A percentile compares a stretch with the other conserved stretches of the same genome.
Evolutionary conservation across 2,329 filamentous ascomycete genomes (phyloP).

Genomic region (Fusarium xyrophilum): DNA sequence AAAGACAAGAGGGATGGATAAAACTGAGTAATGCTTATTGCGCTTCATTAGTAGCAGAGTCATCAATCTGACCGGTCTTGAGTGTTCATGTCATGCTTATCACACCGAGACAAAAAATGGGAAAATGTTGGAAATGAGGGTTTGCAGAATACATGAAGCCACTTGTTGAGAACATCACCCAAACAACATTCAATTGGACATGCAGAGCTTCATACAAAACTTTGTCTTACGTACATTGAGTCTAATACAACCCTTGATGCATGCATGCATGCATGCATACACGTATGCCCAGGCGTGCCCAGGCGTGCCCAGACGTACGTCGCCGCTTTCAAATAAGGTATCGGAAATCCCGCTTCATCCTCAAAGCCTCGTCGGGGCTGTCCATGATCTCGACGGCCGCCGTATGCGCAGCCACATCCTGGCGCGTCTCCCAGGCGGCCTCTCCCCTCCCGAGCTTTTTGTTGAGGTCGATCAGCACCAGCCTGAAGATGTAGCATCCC

Average conservation of each 20-base stretch:
- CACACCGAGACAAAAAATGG: not conserved
- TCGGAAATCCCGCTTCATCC: constrained; percentile 56
- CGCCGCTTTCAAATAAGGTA: constrained; percentile 50
- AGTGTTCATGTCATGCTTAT: constrained; percentile 14
- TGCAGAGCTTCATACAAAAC: not conserved
- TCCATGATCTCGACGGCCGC: constrained; percentile 49
- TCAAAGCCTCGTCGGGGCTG: constrained; percentile 53
- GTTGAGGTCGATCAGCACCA: constrained; percentile 56
- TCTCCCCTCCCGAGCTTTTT: constrained; percentile 55
- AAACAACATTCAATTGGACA: not conserved
- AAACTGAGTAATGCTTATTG: constrained; percentile 16
- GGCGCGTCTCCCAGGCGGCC: constrained; percentile 47
- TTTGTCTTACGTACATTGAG: not conserved
- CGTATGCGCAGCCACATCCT: constrained; percentile 51
- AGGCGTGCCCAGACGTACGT: not conserved
- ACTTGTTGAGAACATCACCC: constrained; percentile 6
- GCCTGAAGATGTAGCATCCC: constrained; percentile 58
- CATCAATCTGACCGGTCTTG: not conserved
- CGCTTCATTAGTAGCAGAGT: not conserved
- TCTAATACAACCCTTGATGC: not conserved
- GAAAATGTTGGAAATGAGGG: not conserved
- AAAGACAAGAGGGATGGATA: not conserved
- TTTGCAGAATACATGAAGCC: not conserved
- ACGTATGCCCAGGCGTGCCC: too few relatives aligned
- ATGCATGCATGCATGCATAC: not conserved